phyloP scores from a whole-genome alignment of 495 filamentous ascomycete genomes.

The Hamigera avellanea region DNA sequence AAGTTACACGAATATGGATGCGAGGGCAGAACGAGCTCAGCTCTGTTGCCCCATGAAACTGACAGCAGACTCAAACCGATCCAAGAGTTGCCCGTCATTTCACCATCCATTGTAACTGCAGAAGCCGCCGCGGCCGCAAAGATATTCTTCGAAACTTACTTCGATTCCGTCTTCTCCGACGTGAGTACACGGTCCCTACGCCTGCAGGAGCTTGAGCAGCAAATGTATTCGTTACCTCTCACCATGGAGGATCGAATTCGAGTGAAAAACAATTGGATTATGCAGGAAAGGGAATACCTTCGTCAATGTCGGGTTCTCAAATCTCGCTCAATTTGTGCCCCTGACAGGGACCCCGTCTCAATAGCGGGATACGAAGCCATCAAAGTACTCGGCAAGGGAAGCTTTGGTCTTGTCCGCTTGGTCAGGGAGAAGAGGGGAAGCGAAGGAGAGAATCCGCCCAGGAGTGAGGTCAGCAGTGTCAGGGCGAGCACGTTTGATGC shows the following conservation, averaged over 20 bases:
- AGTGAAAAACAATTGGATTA: constrained; percentile 45
- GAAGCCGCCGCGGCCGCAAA: constrained; percentile 73
- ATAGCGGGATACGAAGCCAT: constrained; percentile 65
- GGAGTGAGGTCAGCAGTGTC: not conserved
- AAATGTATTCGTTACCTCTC: constrained; percentile 40
- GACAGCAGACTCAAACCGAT: constrained; percentile 8
- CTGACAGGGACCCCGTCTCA: constrained; percentile 28
- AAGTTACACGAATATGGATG: constrained; percentile 3
- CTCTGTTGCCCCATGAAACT: constrained; percentile 2
- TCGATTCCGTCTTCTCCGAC: constrained; percentile 48
- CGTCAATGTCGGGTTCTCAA: constrained; percentile 63
- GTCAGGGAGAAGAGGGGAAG: constrained; percentile 50
- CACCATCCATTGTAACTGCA: constrained; percentile 60
- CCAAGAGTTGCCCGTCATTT: constrained; percentile 7
- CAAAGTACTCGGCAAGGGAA: constrained; percentile 85
- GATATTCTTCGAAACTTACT: constrained; percentile 77
- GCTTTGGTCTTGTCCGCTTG: constrained; percentile 83
- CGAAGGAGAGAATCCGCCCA: not conserved
- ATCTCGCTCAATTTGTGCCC: constrained; percentile 35
- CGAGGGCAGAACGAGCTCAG: constrained; percentile 1
- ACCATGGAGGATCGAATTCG: constrained; percentile 43
- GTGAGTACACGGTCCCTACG: constrained; percentile 53
- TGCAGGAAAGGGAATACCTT: constrained; percentile 62
- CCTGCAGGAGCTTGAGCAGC: constrained; percentile 52
- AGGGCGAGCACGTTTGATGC: constrained; percentile 2